phyloP scores from a whole-genome alignment of 2,329 filamentous ascomycete species.

The Aspergillaceae sp. region DNA sequence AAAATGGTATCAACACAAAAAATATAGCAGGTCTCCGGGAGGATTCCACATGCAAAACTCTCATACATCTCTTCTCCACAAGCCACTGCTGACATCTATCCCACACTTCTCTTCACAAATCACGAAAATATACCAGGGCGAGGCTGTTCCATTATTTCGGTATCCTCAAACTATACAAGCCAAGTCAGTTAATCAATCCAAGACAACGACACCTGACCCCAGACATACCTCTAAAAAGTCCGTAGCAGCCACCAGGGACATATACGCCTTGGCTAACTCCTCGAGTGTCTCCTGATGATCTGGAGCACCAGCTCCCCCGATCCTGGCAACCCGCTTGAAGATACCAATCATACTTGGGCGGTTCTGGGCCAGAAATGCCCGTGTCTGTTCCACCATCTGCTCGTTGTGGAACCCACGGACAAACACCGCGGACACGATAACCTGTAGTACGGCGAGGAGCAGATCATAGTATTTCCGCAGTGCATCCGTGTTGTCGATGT shows the following conservation, averaged over 20 bases:
- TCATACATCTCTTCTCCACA: neutral
- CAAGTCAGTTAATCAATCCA: slow-evolving; percentile 8
- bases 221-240: slow-evolving; percentile 72
- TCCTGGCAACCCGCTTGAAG: slow-evolving; percentile 79
- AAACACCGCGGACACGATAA: slow-evolving; percentile 74
- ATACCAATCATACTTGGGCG: slow-evolving; percentile 76
- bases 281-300: slow-evolving; percentile 55
- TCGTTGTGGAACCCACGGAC: slow-evolving; percentile 74
- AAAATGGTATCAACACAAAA: neutral
- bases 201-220: neutral
- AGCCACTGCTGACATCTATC: neutral
- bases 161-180: slow-evolving; percentile 34
- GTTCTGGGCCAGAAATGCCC: slow-evolving; percentile 73
- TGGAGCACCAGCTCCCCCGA: slow-evolving; percentile 47
- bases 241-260: slow-evolving; percentile 72
- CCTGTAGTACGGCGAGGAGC: slow-evolving; percentile 67
- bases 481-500: slow-evolving; percentile 59
- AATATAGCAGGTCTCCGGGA: neutral
- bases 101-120: neutral
- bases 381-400: slow-evolving; percentile 61
- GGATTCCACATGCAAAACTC: neutral
- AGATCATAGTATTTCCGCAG: slow-evolving; percentile 77
- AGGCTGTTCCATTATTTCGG: slow-evolving; percentile 23
- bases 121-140: slow-evolving; percentile 27
- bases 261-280: slow-evolving; percentile 76